These are phyloP conservation scores for Dictyostelium brefeldianum DNA, from an alignment of 78 protist species.

Conservation along the genomic window DNA sequence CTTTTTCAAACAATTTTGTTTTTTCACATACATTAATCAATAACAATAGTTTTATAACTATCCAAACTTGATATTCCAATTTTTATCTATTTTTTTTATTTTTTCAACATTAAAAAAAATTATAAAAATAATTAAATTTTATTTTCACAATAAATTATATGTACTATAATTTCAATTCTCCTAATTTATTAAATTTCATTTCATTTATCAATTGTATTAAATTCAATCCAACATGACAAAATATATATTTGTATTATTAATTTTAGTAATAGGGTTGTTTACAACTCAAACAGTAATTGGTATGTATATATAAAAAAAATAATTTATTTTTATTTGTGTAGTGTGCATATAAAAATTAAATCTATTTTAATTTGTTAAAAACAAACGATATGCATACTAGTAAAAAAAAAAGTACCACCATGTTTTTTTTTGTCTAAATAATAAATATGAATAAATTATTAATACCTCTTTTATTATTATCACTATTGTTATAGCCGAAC, in stretches of 20 bases:
- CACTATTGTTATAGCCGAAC: background rate
- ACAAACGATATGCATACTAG: background rate
- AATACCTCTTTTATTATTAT: background rate
- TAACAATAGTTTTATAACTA: background rate
- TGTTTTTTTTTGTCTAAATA: background rate
- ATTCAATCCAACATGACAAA: constrained; percentile 8
- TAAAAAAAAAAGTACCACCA: background rate
- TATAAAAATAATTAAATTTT: background rate
- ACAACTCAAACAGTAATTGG: background rate
- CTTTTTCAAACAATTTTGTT: background rate
- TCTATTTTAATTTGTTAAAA: too few relatives aligned
- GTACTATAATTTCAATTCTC: background rate
- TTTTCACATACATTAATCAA: background rate
- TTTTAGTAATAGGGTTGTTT: background rate
- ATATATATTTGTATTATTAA: background rate
- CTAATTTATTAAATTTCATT: background rate
- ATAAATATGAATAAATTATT: background rate
- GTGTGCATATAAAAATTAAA: background rate
- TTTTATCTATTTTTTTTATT: background rate
- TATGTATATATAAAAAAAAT: background rate
- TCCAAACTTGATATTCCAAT: background rate
- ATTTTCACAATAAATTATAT: background rate
- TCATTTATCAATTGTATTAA: background rate
- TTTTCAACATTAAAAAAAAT: background rate
- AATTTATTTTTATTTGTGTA: background rate